A percentile compares a stretch with the other conserved stretches of the same genome.
These are phyloP conservation scores for Fomitopsis serialis DNA, from an alignment of 768 basidiomycete species.

Conservation along the genomic window DNA sequence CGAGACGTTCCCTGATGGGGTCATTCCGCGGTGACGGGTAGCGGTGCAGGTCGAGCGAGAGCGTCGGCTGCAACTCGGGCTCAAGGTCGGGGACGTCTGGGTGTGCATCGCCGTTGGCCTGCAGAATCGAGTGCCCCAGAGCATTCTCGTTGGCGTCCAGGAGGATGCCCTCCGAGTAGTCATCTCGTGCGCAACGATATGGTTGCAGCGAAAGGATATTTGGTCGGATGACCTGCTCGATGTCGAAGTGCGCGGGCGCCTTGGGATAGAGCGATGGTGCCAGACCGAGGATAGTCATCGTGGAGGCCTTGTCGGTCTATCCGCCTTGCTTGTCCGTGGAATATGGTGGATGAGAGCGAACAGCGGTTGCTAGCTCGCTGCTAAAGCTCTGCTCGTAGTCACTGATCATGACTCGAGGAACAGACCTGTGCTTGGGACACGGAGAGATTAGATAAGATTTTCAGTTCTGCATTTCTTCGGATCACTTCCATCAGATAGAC, in stretches of 20 bases:
- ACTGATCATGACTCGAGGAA: too few relatives aligned
- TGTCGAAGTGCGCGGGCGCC: slow-evolving; percentile 76
- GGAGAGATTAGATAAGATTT: too few relatives aligned
- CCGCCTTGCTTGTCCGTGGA: too few relatives aligned
- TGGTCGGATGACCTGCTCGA: slow-evolving; percentile 81
- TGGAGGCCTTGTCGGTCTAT: not conserved
- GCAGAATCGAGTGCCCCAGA: slow-evolving; percentile 75
- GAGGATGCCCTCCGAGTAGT: slow-evolving; percentile 87
- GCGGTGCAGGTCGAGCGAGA: slow-evolving; percentile 65
- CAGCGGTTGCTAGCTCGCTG: too few relatives aligned
- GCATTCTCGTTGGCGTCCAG: slow-evolving; percentile 99
- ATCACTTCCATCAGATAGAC: too few relatives aligned
- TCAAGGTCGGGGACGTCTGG: slow-evolving; percentile 20
- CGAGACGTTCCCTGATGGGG: slow-evolving; percentile 71
- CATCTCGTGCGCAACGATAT: slow-evolving; percentile 94
- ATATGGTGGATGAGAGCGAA: too few relatives aligned
- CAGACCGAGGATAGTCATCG: slow-evolving; percentile 65
- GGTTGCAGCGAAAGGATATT: slow-evolving; percentile 91
- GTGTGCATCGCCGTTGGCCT: slow-evolving; percentile 15
- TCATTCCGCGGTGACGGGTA: slow-evolving; percentile 93
- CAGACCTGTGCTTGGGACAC: too few relatives aligned
- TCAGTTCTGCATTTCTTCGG: too few relatives aligned
- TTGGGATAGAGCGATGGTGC: slow-evolving; percentile 34
- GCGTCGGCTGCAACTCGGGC: slow-evolving; percentile 31
- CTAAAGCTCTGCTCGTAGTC: too few relatives aligned